Evolutionary conservation across 2,329 filamentous ascomycete genomes (phyloP).

Genomic region (Microcyclospora pomicola): DNA sequence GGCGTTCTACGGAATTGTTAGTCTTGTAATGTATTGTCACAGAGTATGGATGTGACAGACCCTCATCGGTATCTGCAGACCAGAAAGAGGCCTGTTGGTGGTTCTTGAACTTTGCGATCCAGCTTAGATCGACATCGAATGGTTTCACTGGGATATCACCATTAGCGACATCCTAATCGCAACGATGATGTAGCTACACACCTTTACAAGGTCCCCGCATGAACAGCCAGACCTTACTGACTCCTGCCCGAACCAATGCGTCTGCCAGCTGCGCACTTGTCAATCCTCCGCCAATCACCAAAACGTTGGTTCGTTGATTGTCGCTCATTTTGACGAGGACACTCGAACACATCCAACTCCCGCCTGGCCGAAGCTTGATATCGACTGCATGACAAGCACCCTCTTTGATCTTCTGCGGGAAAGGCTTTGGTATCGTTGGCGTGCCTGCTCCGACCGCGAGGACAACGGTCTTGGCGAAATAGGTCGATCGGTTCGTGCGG

Average conservation of each 20-base stretch:
- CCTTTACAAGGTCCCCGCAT: conserved; percentile 45
- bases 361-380: conserved; percentile 25
- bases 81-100: conserved; percentile 64
- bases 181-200: neutral
- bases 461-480: conserved; percentile 47
- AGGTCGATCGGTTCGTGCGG: conserved; percentile 41
- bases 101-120: conserved; percentile 75
- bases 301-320: conserved; percentile 43
- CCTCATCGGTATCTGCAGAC: conserved; percentile 56
- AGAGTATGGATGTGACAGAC: conserved; percentile 13
- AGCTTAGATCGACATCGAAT: conserved; percentile 62
- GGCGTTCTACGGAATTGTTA: conserved; percentile 36
- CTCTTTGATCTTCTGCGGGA: conserved; percentile 23
- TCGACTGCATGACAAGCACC: conserved; percentile 49
- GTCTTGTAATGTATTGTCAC: too few species aligned
- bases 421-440: conserved; percentile 35
- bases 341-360: conserved; percentile 13
- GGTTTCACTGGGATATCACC: conserved; percentile 43
- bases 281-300: conserved; percentile 62
- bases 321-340: conserved; percentile 41
- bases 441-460: conserved; percentile 56
- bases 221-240: conserved; percentile 51
- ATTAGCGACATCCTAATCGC: neutral
- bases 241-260: conserved; percentile 46
- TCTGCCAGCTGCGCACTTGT: conserved; percentile 64